Evolutionary conservation across 1,284 basidiomycete species (phyloP).

Genomic region (Microbotryum scabiosae): DNA sequence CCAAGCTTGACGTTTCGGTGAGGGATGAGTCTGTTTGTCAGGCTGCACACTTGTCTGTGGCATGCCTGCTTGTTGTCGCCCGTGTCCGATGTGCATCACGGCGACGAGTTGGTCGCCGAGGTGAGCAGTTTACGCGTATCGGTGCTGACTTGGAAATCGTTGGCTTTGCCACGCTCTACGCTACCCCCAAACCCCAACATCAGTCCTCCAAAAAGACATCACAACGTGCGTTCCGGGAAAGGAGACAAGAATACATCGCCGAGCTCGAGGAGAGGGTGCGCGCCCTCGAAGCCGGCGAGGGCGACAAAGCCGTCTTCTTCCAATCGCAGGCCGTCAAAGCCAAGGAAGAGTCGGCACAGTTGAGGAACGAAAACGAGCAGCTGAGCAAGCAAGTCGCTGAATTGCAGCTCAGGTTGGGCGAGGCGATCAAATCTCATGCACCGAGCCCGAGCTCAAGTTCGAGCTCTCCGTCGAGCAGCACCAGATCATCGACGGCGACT

Average conservation of each 20-base stretch:
- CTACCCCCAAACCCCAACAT: neutral
- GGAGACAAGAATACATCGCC: slow-evolving; percentile 28
- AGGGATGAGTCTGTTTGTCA: neutral
- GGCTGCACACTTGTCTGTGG: neutral
- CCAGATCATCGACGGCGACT: neutral
- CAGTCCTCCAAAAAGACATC: slow-evolving; percentile 1
- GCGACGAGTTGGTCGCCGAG: neutral
- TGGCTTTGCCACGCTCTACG: neutral
- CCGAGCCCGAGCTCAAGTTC: neutral
- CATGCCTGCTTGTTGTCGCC: neutral
- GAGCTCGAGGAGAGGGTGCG: slow-evolving; percentile 34
- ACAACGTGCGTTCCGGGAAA: slow-evolving; percentile 32
- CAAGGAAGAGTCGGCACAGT: slow-evolving; percentile 21
- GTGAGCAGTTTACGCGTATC: too few species aligned
- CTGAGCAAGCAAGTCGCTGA: slow-evolving; percentile 16
- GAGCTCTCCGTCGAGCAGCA: neutral
- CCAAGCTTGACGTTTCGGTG: neutral
- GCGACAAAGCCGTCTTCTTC: slow-evolving; percentile 33
- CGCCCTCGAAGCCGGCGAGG: slow-evolving; percentile 30
- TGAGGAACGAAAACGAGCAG: slow-evolving; percentile 26
- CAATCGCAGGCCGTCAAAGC: slow-evolving; percentile 32
- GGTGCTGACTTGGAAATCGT: too few species aligned
- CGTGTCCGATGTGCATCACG: too few species aligned
- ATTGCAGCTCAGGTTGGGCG: slow-evolving; percentile 5
- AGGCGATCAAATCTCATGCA: neutral